Percentiles rank a stretch among this genome's conserved stretches.
Evolutionary conservation across 768 basidiomycete species (phyloP).

Genomic region (Lentinus tigrinus): DNA sequence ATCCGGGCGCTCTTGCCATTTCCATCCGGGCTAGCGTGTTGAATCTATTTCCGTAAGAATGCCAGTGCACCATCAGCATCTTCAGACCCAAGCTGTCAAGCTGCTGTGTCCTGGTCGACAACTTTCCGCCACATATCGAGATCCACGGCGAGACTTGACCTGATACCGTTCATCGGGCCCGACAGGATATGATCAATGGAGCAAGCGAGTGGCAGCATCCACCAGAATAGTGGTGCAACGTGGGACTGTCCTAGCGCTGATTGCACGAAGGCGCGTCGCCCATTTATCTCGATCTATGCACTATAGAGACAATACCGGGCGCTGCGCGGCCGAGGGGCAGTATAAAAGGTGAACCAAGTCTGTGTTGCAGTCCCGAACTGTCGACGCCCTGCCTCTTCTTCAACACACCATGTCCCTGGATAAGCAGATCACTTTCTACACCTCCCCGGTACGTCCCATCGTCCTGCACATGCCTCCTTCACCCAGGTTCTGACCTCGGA

Average conservation of each 20-base stretch:
- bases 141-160: neutral
- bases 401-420: neutral
- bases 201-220: neutral
- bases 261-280: neutral
- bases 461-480: neutral
- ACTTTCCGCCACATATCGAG: constrained; percentile 5
- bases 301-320: neutral
- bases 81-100: constrained; percentile 5
- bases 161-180: constrained; percentile 5
- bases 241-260: constrained; percentile 1
- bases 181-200: constrained; percentile 4
- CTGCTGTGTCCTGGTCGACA: neutral
- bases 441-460: constrained; percentile 5
- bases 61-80: constrained; percentile 8
- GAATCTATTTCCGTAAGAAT: neutral
- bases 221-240: constrained; percentile 3
- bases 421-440: constrained; percentile 16
- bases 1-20: neutral
- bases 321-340: neutral
- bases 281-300: neutral
- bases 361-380: neutral
- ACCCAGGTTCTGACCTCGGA: neutral
- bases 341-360: constrained; percentile 6
- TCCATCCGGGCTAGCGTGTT: neutral
- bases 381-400: neutral